A percentile compares a stretch with the other conserved stretches of the same genome.
Evolutionary conservation across 371 early-diverging fungal species (phyloP).

Genomic region (Capillidium rhysosporum): DNA sequence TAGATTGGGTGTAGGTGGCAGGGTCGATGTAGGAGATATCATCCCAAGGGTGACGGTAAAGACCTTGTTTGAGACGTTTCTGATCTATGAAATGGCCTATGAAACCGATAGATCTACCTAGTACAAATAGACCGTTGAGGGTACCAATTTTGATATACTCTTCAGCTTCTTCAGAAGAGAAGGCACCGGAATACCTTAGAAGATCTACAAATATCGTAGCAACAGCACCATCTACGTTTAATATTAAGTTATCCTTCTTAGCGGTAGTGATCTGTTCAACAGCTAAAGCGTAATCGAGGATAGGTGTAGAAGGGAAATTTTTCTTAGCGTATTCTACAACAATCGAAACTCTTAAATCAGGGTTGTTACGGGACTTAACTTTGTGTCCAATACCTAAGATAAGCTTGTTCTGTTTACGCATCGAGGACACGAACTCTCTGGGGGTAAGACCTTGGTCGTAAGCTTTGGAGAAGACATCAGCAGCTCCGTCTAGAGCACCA

Average conservation of each 20-base stretch:
- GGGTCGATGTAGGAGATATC: conserved; percentile 85
- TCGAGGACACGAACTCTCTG: conserved; percentile 73
- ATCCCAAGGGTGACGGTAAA: conserved; percentile 96
- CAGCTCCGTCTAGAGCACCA: conserved; percentile 94
- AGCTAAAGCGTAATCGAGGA: conserved; percentile 80
- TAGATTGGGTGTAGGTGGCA: conserved; percentile 10
- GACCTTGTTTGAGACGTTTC: conserved; percentile 90
- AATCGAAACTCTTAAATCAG: conserved; percentile 89
- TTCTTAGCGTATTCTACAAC: conserved; percentile 81
- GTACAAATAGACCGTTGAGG: conserved; percentile 89
- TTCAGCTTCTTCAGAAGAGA: conserved; percentile 84
- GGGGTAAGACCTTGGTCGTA: conserved; percentile 80
- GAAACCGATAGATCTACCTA: conserved; percentile 90
- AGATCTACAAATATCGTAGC: conserved; percentile 92
- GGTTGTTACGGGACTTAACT: conserved; percentile 96
- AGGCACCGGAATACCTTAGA: conserved; percentile 79
- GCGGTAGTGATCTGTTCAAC: conserved; percentile 90
- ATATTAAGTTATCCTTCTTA: conserved; percentile 95
- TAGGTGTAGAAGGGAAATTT: conserved; percentile 73
- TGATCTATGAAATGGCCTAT: conserved; percentile 93
- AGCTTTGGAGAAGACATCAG: conserved; percentile 66
- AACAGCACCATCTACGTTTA: conserved; percentile 94
- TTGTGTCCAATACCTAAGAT: conserved; percentile 97
- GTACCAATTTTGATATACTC: conserved; percentile 93
- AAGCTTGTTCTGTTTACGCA: conserved; percentile 74